phyloP scores from a whole-genome alignment of 192 early-diverging fungal species.

The Backusella australiensis region DNA sequence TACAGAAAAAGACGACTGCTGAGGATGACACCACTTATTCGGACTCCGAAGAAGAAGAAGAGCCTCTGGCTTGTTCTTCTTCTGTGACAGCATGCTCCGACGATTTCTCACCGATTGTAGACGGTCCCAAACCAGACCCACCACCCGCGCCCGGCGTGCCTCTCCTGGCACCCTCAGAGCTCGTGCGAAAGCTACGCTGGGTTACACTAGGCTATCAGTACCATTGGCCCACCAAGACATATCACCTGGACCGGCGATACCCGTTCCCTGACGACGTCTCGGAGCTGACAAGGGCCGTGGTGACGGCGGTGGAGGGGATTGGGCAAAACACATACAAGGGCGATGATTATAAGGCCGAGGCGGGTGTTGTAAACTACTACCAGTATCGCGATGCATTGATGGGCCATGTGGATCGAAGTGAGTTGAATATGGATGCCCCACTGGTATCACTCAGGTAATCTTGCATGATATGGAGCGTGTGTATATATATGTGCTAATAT shows the following conservation, averaged over 20 bases:
- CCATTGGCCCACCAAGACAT: constrained; percentile 80
- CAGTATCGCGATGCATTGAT: constrained; percentile 78
- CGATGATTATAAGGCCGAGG: constrained; percentile 69
- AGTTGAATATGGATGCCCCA: constrained; percentile 82
- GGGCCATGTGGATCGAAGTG: constrained; percentile 92
- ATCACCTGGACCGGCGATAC: constrained; percentile 62
- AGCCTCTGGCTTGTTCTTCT: background rate
- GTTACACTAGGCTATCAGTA: constrained; percentile 78
- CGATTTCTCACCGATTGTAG: background rate
- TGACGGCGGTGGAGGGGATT: constrained; percentile 57
- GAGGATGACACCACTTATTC: background rate
- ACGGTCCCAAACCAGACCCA: background rate
- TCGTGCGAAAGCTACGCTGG: constrained; percentile 67
- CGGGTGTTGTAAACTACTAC: constrained; percentile 95
- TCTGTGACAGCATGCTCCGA: constrained; percentile 8
- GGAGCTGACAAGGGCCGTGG: constrained; percentile 63
- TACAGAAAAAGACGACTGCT: constrained; percentile 13
- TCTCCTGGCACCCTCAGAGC: constrained; percentile 35
- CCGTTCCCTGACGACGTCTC: constrained; percentile 69
- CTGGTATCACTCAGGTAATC: constrained; percentile 67
- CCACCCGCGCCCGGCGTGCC: background rate
- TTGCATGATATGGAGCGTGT: too few species aligned
- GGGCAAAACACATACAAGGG: constrained; percentile 57
- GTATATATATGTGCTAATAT: too few species aligned
- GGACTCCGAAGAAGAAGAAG: background rate